Percentiles rank a stretch among this genome's conserved stretches.
Conservation (phyloP, 2,329 filamentous ascomycete species). For the Colletotrichum truncatum region DNA sequence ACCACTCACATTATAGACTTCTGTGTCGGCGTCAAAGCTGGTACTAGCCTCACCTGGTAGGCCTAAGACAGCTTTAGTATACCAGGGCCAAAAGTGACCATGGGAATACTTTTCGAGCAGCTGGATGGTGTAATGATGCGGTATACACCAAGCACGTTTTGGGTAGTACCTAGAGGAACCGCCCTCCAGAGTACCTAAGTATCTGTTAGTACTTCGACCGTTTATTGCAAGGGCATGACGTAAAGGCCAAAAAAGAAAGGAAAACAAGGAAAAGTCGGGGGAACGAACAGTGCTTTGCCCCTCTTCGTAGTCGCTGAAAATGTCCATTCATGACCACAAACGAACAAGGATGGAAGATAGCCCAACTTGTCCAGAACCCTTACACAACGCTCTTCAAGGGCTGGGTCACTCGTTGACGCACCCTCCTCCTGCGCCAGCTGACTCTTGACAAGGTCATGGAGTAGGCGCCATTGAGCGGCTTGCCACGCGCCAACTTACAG, state of each 20-base stretch:
- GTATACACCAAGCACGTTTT: not conserved
- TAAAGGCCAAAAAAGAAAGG: too few species aligned
- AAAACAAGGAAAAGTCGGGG: not conserved
- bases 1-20: too few species aligned
- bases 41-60: too few species aligned
- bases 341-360: not conserved
- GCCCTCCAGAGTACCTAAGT: not conserved
- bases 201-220: not conserved
- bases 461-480: not conserved
- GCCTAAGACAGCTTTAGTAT: too few species aligned
- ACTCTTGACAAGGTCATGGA: not conserved
- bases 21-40: too few species aligned
- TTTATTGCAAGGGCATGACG: too few species aligned
- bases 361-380: not conserved
- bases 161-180: not conserved
- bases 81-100: not conserved
- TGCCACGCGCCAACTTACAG: not conserved
- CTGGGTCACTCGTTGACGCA: not conserved
- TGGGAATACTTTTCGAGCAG: not conserved
- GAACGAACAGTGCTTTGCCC: not conserved
- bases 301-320: not conserved
- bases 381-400: not conserved
- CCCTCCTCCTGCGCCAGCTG: not conserved
- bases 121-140: not conserved
- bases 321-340: not conserved